These are phyloP conservation scores for Collybia nuda DNA, from an alignment of 768 basidiomycete species.

Conservation along the genomic window DNA sequence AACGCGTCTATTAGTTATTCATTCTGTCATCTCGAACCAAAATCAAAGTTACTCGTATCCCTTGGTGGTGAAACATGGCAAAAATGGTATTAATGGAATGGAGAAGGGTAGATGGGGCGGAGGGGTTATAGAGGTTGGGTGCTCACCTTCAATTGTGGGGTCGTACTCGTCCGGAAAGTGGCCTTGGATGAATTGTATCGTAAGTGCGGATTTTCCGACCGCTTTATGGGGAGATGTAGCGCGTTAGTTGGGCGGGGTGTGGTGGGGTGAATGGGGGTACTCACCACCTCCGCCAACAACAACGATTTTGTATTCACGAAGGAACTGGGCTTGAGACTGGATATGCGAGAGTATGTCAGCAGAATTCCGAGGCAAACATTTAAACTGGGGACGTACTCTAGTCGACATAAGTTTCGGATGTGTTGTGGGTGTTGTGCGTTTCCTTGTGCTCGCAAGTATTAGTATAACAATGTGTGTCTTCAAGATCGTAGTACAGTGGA, in stretches of 20 bases:
- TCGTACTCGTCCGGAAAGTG: slow-evolving; percentile 92
- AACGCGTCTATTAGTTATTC: background rate
- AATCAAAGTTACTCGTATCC: background rate
- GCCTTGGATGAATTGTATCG: slow-evolving; percentile 97
- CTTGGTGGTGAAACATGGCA: too few relatives aligned
- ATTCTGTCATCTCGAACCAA: background rate
- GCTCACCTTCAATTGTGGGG: slow-evolving; percentile 89
- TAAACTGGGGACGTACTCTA: too few relatives aligned
- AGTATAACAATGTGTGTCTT: too few relatives aligned
- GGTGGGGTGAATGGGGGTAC: slow-evolving; percentile 19
- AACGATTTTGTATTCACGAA: slow-evolving; percentile 97
- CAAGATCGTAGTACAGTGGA: too few relatives aligned
- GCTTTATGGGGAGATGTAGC: slow-evolving; percentile 24
- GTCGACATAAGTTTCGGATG: too few relatives aligned
- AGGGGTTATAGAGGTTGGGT: background rate
- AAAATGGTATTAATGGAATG: too few relatives aligned
- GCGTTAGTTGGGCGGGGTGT: background rate
- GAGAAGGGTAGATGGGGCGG: too few relatives aligned
- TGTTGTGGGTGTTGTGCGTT: too few relatives aligned
- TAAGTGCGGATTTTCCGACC: slow-evolving; percentile 79
- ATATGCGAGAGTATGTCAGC: too few relatives aligned
- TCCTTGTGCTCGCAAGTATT: too few relatives aligned
- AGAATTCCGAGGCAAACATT: too few relatives aligned
- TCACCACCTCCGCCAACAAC: slow-evolving; percentile 97
- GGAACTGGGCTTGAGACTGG: slow-evolving; percentile 67